Base-by-base conservation (phyloP, 352 stramenopile genomes). In the Detonula confervacea region DNA sequence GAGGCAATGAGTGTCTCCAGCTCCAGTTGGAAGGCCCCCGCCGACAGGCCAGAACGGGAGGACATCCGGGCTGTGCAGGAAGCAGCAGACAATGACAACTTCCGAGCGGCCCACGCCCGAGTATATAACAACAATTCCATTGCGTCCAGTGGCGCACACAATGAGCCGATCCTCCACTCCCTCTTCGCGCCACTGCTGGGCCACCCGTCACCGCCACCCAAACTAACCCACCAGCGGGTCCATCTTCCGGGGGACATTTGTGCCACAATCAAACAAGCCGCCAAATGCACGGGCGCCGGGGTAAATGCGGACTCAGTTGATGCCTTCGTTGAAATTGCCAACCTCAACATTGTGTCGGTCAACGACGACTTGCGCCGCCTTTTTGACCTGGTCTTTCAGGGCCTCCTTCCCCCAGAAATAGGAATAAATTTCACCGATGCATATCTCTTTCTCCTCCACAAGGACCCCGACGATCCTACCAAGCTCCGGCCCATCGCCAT, bases 41-140 rank as follows among this genome's bases (percentile, higher is more conserved):
- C 29, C 0, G 3, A 29, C 5, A 1, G 25, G 25, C 25, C 59
- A 11, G 4, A 52, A 20, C 1, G 27, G 9, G 14, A 16, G 7
- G 24, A 5, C 0, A 54, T 39, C 27, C n/a, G 24, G 1, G 25
- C 37, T 44, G 63, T 55, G 2, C 61, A 73, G 25, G 47, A 57
- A 12, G 63, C 73, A 1, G 63, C 73, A 30, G 49, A 81, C 20
- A 54, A 22, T 9, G 63, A 81, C 65, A 75, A 81, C 29, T 76
- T 33, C 29, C 39, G 39, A 29, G 62, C 73, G 1, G 63, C 73
- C n/a, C 30, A 70, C 5, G 24, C 65, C 7, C 44, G 65, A 11
- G 6, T 54, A 1, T 37, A 16, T 20, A 49, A 20, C 24, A 37
- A 6, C 20, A 29, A 57, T 14, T 2, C 55, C 0, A 70, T 71